Conservation (phyloP, 2,329 filamentous ascomycete genomes). For the Penicillium sp. region DNA sequence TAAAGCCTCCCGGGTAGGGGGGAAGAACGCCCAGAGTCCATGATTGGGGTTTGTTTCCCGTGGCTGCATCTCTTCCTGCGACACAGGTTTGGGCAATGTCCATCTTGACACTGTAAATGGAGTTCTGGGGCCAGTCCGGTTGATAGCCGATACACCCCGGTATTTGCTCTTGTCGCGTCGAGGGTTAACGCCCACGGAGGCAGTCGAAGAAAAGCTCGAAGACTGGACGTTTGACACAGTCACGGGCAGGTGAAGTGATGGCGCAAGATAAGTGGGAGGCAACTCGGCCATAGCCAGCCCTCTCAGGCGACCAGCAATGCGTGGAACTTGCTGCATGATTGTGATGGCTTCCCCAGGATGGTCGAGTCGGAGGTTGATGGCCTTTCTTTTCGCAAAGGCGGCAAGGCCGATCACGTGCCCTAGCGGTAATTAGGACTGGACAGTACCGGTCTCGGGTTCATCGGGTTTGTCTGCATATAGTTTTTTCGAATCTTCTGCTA, state of each 20-base stretch:
- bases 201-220: slow-evolving; percentile 54
- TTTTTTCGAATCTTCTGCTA: not conserved
- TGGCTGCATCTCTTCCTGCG: slow-evolving; percentile 51
- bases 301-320: slow-evolving; percentile 36
- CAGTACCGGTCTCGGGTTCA: not conserved
- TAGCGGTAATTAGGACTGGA: not conserved
- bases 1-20: slow-evolving; percentile 65
- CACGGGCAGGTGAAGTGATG: slow-evolving; percentile 40
- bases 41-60: slow-evolving; percentile 68
- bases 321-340: slow-evolving; percentile 37
- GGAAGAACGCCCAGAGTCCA: slow-evolving; percentile 92
- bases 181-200: slow-evolving; percentile 47
- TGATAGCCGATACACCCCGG: slow-evolving; percentile 78
- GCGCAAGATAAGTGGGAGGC: slow-evolving; percentile 47
- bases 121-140: slow-evolving; percentile 71
- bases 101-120: slow-evolving; percentile 71
- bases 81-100: slow-evolving; percentile 69
- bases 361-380: slow-evolving; percentile 15
- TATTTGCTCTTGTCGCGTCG: slow-evolving; percentile 73
- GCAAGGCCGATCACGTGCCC: slow-evolving; percentile 29
- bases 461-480: not conserved
- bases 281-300: slow-evolving; percentile 37
- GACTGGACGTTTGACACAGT: slow-evolving; percentile 33
- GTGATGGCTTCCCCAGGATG: slow-evolving; percentile 20
- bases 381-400: slow-evolving; percentile 24